phyloP scores from a whole-genome alignment of 164 flowering plant species.

The Amborella trichopoda region DNA sequence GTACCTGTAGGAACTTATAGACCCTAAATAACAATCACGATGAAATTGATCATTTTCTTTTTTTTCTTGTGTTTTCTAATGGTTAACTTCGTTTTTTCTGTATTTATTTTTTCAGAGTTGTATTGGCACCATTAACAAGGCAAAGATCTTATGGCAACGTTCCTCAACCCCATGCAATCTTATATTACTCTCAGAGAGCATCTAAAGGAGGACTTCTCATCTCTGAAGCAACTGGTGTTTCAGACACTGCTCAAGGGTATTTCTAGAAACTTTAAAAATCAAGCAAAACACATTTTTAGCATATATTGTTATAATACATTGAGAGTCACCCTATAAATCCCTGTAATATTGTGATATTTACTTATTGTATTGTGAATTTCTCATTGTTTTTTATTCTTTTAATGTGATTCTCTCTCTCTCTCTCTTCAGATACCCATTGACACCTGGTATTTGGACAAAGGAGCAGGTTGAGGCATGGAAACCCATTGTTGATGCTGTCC shows the following conservation, averaged over 20 bases:
- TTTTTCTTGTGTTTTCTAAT: background rate
- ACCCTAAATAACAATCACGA: too few species aligned
- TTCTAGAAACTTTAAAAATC: background rate
- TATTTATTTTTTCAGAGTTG: conserved; percentile 19
- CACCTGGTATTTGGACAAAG: conserved; percentile 43
- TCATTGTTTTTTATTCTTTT: background rate
- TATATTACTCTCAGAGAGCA: conserved; percentile 48
- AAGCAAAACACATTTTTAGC: background rate
- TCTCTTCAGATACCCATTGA: conserved; percentile 17
- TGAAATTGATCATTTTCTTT: too few species aligned
- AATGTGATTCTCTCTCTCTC: background rate
- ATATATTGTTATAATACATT: background rate
- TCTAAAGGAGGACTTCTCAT: conserved; percentile 48
- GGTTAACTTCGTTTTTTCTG: background rate
- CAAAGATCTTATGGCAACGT: conserved; percentile 28
- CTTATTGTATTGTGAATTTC: background rate
- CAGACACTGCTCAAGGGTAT: conserved; percentile 54
- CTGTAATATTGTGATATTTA: too few species aligned
- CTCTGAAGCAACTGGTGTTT: conserved; percentile 38
- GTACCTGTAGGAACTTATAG: too few species aligned
- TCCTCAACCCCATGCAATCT: conserved; percentile 46
- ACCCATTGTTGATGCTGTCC: conserved; percentile 42
- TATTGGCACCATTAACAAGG: conserved; percentile 48
- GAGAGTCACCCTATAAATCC: background rate
- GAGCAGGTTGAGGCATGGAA: conserved; percentile 56